Base-by-base conservation (phyloP, 2,329 filamentous ascomycete species). In the Cladosporium velox region DNA sequence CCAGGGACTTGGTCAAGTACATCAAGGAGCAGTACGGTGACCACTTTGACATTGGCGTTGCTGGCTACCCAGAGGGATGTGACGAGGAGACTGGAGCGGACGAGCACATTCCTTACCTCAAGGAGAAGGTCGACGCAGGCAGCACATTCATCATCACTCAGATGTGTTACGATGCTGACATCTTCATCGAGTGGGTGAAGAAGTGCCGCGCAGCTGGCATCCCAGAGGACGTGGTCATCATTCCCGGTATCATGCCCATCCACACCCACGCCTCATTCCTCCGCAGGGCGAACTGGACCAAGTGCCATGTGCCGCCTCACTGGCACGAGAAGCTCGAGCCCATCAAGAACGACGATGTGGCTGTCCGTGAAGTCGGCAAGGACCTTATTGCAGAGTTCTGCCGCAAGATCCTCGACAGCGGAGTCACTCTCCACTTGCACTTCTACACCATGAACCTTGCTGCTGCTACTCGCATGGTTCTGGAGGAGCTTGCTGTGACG, bases 381-480 rank as follows among this genome's bases (percentile, higher is more conserved):
- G 88, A 86, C 15, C 84, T 99, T 26, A 90, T 99, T 21, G 91
- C 93, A 26, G 87, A 96, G 54, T 89, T 99, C 88, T 99, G 95
- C 79, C 88, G 90, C 67, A 92, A 90, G 80, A 87, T 99, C 67
- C 83, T 98, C 65, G 87, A 88, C 67, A 89, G 88, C 41, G 95
- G 93, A 49, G 92, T 97, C 71, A 85, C 88, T 69, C 93, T 75
- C 71, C 77, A 97, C 77, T 80, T 99, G 70, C 95, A 99, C 79
- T 99, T 99, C 80, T 99, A 99, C 83, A 99, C 95, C 67, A 99
- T 99, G 95, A 99, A 99, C 80, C 85, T 99, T 24, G 94, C 93
- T 12, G 92, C 96, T 78, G 91, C 95, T 60, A 97, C 94, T 1
- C 90, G 91, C 72, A 93, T 97, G 90, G 88, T 99, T 28, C 86